These are phyloP conservation scores for Linnemannia schmuckeri DNA, from an alignment of 192 early-diverging fungal genomes.

Conservation along the genomic window DNA sequence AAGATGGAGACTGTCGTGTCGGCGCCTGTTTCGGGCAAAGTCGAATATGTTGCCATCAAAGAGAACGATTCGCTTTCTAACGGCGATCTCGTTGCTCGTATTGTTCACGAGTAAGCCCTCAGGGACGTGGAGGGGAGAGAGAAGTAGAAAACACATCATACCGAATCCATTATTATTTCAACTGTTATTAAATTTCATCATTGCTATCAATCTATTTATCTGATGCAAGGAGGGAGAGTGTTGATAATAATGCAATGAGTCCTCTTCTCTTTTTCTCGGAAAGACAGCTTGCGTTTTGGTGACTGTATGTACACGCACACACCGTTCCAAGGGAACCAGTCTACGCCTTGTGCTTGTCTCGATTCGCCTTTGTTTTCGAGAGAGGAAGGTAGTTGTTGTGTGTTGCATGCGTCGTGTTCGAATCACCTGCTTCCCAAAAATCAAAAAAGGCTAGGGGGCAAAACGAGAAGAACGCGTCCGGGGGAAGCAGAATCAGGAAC, in stretches of 20 bases:
- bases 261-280: too few species aligned
- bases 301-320: too few species aligned
- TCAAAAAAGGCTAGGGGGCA: not conserved
- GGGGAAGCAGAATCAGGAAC: not conserved
- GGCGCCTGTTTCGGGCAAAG: constrained; percentile 80
- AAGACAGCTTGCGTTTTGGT: too few species aligned
- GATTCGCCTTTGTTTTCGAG: too few species aligned
- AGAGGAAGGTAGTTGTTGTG: too few species aligned
- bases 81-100: constrained; percentile 86
- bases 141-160: not conserved
- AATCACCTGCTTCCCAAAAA: not conserved
- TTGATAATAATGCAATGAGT: too few species aligned
- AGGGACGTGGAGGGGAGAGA: not conserved
- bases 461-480: not conserved
- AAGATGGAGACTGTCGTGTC: constrained; percentile 97
- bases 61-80: constrained; percentile 84
- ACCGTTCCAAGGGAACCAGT: too few species aligned
- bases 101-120: constrained; percentile 61
- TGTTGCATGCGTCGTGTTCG: not conserved
- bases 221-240: not conserved
- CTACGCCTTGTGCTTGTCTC: too few species aligned
- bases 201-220: not conserved
- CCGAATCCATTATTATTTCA: constrained; percentile 1
- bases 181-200: not conserved
- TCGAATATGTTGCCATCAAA: constrained; percentile 78